phyloP scores from a whole-genome alignment of 441 rosid genomes.

The Sinapis alba region DNA sequence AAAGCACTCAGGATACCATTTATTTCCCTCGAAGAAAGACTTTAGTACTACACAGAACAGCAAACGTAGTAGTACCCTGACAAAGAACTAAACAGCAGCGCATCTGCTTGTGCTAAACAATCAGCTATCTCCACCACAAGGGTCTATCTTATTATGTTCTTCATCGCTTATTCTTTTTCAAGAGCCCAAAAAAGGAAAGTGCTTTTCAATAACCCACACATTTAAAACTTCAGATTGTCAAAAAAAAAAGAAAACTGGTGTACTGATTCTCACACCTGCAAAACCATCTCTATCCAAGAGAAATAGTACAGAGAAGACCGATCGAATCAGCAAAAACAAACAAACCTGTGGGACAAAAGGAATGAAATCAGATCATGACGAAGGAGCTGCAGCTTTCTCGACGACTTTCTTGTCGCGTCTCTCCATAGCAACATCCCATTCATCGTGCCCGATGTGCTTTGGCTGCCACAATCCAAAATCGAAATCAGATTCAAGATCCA shows the following conservation, averaged over 20 bases:
- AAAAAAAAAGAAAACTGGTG: background rate
- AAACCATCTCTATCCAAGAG: too few relatives aligned
- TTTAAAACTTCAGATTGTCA: background rate
- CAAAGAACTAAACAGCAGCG: background rate
- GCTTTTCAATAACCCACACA: background rate
- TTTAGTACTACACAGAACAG: background rate
- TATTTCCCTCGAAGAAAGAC: too few relatives aligned
- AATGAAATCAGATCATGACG: slow-evolving; percentile 42
- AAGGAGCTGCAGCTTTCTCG: slow-evolving; percentile 50
- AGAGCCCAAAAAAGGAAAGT: background rate
- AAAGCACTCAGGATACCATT: background rate
- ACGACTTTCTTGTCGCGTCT: slow-evolving; percentile 89
- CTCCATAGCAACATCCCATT: slow-evolving; percentile 98
- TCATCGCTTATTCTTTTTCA: background rate
- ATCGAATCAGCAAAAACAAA: background rate
- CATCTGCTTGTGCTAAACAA: background rate
- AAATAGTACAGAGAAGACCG: too few relatives aligned
- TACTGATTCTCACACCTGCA: background rate
- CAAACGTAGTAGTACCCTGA: background rate
- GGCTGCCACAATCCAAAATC: slow-evolving; percentile 56
- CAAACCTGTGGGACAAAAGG: slow-evolving; percentile 14
- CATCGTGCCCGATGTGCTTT: slow-evolving; percentile 88
- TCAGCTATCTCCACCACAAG: background rate
- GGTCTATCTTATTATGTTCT: background rate
- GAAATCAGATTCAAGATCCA: background rate